A percentile compares a stretch with the other conserved stretches of the same genome.
These are phyloP conservation scores for Pharnaceum exiguum DNA, from an alignment of 148 eudicot species.

Conservation along the genomic window DNA sequence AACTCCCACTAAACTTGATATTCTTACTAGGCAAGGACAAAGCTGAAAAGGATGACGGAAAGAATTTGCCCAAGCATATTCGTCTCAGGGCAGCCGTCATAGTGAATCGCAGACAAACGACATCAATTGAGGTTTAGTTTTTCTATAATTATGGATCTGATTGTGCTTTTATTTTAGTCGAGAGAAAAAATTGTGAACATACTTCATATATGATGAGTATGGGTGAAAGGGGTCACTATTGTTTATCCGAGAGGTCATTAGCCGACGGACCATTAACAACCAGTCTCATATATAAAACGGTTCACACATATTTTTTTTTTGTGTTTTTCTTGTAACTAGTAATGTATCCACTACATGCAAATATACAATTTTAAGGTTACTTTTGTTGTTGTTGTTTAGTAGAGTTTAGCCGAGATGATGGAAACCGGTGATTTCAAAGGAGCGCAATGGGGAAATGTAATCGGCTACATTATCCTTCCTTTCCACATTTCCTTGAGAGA, in stretches of 20 bases:
- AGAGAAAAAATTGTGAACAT: no score
- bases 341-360: no score
- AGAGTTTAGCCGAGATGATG: slow-evolving; percentile 61
- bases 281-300: no score
- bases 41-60: slow-evolving; percentile 6
- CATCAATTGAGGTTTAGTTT: slow-evolving; percentile 44
- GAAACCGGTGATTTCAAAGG: slow-evolving; percentile 28
- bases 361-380: no score
- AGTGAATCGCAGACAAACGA: slow-evolving; percentile 48
- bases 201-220: no score
- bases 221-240: no score
- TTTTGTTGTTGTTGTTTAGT: neutral
- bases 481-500: slow-evolving; percentile 36
- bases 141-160: no score
- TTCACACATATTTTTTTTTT: no score
- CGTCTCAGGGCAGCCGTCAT: slow-evolving; percentile 45
- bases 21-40: slow-evolving; percentile 2
- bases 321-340: no score
- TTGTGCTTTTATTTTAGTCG: no score
- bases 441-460: slow-evolving; percentile 53
- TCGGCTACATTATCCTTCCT: slow-evolving; percentile 58
- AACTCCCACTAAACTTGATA: neutral
- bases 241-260: no score
- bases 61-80: slow-evolving; percentile 33
- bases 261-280: no score